Percentiles rank a stretch among this genome's conserved stretches.
phyloP scores from a whole-genome alignment of 345 rosid species.

The Balakata baccata region DNA sequence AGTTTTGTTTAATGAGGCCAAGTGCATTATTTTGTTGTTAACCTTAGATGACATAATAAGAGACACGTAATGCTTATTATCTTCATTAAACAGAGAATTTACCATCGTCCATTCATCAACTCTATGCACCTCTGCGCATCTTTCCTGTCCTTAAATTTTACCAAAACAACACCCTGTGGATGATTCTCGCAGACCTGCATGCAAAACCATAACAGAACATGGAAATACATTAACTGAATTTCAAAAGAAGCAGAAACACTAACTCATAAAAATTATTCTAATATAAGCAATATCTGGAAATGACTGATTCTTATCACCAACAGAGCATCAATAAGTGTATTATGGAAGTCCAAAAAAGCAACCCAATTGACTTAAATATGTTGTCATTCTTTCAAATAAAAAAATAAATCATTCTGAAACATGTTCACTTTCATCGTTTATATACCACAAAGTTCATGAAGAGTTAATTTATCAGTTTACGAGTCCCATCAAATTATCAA shows the following conservation, averaged over 20 bases:
- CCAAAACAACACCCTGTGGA: slow-evolving; percentile 89
- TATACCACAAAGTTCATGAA: neutral
- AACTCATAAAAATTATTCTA: neutral
- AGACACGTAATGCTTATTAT: neutral
- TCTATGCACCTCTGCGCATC: slow-evolving; percentile 90
- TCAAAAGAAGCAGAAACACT: neutral
- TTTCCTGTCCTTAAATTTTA: slow-evolving; percentile 76
- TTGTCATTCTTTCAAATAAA: neutral
- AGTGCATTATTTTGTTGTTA: neutral
- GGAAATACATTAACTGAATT: neutral
- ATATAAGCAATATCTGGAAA: neutral
- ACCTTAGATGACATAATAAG: neutral
- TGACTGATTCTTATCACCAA: neutral
- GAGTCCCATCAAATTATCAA: neutral
- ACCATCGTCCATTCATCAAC: slow-evolving; percentile 95
- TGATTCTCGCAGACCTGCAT: slow-evolving; percentile 80
- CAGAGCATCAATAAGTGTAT: neutral
- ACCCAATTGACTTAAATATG: neutral
- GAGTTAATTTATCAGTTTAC: neutral
- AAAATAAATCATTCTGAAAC: no score
- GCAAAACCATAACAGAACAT: neutral
- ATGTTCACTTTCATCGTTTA: neutral
- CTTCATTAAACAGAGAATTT: slow-evolving; percentile 12
- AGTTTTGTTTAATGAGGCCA: no score
- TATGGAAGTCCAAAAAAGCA: neutral